phyloP scores from a whole-genome alignment of 2,329 filamentous ascomycete genomes.

The Aspergillus fumigatiaffinis region DNA sequence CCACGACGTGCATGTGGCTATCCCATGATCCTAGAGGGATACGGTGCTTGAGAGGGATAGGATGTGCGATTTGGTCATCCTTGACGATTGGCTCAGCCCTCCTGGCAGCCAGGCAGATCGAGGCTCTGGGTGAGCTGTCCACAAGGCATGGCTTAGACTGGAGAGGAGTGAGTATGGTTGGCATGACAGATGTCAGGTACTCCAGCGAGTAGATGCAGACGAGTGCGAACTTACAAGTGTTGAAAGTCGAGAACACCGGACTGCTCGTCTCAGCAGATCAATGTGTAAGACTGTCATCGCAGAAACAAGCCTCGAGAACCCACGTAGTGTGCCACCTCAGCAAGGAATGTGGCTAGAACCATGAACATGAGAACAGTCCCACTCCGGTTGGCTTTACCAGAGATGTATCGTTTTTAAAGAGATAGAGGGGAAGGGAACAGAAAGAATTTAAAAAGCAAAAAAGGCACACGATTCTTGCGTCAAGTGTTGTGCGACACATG shows the following conservation, averaged over 20 bases:
- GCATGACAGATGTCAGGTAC: slow-evolving; percentile 2
- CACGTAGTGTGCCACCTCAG: background rate
- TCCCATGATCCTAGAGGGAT: slow-evolving; percentile 50
- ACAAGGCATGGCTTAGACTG: slow-evolving; percentile 18
- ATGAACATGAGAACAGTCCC: background rate
- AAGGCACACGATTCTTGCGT: background rate
- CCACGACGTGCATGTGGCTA: slow-evolving; percentile 61
- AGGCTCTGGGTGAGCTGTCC: slow-evolving; percentile 13
- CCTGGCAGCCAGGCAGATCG: slow-evolving; percentile 8
- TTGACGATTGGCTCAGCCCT: slow-evolving; percentile 6
- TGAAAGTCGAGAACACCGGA: background rate
- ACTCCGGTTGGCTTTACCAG: slow-evolving; percentile 9
- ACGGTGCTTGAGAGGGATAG: slow-evolving; percentile 17
- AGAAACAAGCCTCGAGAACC: background rate
- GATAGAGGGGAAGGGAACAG: background rate
- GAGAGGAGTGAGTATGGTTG: slow-evolving; percentile 23
- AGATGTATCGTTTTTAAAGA: background rate
- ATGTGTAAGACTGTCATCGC: slow-evolving; percentile 8
- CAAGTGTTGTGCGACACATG: background rate
- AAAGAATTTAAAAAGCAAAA: background rate
- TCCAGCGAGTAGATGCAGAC: background rate
- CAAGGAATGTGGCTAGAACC: background rate
- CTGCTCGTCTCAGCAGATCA: slow-evolving; percentile 8
- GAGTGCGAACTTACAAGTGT: slow-evolving; percentile 9
- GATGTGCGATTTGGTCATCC: slow-evolving; percentile 1